A percentile compares a stretch with the other conserved stretches of the same genome.
These are phyloP conservation scores for Geranomyces michiganensis DNA, from an alignment of 192 early-diverging fungal genomes.

Conservation along the genomic window DNA sequence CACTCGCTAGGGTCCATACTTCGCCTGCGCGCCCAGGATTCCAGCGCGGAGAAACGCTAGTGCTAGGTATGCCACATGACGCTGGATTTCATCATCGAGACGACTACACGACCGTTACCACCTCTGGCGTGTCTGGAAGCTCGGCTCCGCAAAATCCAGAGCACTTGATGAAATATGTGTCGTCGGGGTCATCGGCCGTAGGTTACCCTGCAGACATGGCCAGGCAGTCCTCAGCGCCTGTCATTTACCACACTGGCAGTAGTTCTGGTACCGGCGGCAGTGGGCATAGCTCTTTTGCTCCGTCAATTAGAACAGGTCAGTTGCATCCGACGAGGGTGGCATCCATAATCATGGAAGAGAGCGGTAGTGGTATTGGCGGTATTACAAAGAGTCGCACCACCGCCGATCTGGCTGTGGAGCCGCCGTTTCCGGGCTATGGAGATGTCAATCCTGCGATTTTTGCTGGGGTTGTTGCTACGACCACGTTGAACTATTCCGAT, in stretches of 20 bases:
- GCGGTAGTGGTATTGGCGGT: not conserved
- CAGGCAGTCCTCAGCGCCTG: conserved; percentile 22
- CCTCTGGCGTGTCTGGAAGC: no score
- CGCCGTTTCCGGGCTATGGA: conserved; percentile 43
- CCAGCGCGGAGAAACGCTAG: conserved; percentile 6
- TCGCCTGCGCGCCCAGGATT: conserved; percentile 19
- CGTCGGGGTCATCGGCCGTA: not conserved
- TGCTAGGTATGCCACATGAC: conserved; percentile 27
- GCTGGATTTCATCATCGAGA: not conserved
- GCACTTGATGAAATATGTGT: not conserved
- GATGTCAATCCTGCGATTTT: conserved; percentile 25
- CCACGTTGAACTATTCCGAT: not conserved
- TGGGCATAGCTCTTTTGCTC: not conserved
- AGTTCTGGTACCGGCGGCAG: not conserved
- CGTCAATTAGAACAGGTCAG: no score
- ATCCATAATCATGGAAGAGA: conserved; percentile 1
- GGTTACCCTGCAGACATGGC: conserved; percentile 10
- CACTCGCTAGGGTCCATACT: conserved; percentile 19
- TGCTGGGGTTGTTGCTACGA: conserved; percentile 8
- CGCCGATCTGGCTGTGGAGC: conserved; percentile 8
- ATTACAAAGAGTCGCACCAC: not conserved
- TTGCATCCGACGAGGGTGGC: not conserved
- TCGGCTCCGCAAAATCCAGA: not conserved
- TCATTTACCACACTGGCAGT: not conserved
- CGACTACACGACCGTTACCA: no score